phyloP scores from a whole-genome alignment of 768 basidiomycete genomes.

The Suillus variegatus region DNA sequence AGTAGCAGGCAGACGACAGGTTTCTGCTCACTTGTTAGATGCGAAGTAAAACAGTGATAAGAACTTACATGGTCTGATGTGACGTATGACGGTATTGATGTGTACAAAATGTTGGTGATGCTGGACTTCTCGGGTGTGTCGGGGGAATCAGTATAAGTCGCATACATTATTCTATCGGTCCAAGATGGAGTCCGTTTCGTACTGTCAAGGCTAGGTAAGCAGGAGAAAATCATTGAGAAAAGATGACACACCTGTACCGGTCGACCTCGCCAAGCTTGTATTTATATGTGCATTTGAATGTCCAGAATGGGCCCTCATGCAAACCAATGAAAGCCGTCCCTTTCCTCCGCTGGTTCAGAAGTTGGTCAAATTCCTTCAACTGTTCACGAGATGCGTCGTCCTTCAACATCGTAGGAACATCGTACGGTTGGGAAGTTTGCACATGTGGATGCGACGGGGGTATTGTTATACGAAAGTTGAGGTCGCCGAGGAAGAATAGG shows the following conservation, averaged over 20 bases:
- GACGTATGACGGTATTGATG: constrained; percentile 79
- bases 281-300: constrained; percentile 92
- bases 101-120: constrained; percentile 72
- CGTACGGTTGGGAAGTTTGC: constrained; percentile 30
- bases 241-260: constrained; percentile 64
- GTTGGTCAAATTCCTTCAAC: constrained; percentile 74
- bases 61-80: constrained; percentile 84
- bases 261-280: constrained; percentile 81
- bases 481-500: constrained; percentile 90
- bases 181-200: constrained; percentile 80
- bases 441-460: constrained; percentile 55
- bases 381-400: constrained; percentile 55
- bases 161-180: constrained; percentile 91
- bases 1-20: constrained; percentile 78
- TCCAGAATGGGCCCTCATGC: constrained; percentile 84
- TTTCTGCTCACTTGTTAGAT: constrained; percentile 54
- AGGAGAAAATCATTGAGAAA: background rate
- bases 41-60: background rate
- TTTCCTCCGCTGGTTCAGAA: constrained; percentile 61
- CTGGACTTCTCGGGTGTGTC: constrained; percentile 49
- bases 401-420: constrained; percentile 43
- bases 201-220: constrained; percentile 35
- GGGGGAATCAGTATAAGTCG: constrained; percentile 69
- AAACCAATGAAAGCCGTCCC: constrained; percentile 71
- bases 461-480: constrained; percentile 85